Conservation (phyloP, 129 eudicot genomes). For the Centaurea solstitialis region DNA sequence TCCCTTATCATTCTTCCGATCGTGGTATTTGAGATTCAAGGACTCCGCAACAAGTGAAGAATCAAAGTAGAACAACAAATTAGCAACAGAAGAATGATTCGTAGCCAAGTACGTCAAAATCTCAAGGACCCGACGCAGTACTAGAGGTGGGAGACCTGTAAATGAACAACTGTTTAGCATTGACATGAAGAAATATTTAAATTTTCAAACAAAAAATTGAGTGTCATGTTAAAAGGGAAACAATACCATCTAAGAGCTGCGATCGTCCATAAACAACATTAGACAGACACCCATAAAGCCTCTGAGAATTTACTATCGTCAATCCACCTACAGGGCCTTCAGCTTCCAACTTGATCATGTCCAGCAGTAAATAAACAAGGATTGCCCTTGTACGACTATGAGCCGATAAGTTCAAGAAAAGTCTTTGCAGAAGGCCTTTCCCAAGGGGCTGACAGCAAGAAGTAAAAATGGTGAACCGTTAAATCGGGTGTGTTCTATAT, state of each 20-base stretch:
- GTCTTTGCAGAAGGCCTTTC: constrained; percentile 95
- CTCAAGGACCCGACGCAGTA: constrained; percentile 84
- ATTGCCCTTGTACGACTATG: constrained; percentile 77
- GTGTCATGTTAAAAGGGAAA: background rate
- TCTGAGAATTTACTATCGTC: constrained; percentile 57
- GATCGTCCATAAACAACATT: constrained; percentile 94
- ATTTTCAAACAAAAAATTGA: background rate
- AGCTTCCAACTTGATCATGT: constrained; percentile 74
- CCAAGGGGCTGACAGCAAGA: constrained; percentile 82
- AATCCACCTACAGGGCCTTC: constrained; percentile 51
- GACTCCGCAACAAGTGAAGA: constrained; percentile 57
- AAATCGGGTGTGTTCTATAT: background rate
- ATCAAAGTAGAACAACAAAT: constrained; percentile 73
- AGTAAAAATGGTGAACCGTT: constrained; percentile 7
- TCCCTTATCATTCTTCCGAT: constrained; percentile 60
- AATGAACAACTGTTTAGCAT: background rate
- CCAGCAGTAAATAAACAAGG: constrained; percentile 73
- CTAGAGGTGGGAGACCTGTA: constrained; percentile 96
- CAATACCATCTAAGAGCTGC: constrained; percentile 74
- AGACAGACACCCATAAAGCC: constrained; percentile 94
- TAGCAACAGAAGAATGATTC: constrained; percentile 84
- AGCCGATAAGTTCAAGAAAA: constrained; percentile 79
- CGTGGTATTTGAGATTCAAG: constrained; percentile 36
- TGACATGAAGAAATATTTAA: constrained; percentile 7
- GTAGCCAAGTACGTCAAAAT: constrained; percentile 89